phyloP scores from a whole-genome alignment of 108 stramenopile genomes.

The Cyclostephanos tholiformis region DNA sequence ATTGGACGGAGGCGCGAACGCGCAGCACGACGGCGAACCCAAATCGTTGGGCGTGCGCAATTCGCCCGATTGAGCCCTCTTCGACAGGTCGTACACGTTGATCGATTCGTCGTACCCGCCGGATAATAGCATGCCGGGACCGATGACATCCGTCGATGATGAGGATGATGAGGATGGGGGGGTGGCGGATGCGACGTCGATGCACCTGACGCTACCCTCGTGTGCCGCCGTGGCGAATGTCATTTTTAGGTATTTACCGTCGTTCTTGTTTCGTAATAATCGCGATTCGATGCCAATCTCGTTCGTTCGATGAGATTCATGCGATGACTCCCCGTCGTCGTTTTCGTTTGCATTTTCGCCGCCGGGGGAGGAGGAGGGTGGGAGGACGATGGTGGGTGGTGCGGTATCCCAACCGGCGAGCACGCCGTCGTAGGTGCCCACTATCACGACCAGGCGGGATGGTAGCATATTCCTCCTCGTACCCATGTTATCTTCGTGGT shows the following conservation, averaged over 20 bases:
- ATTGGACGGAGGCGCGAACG: conserved; percentile 74
- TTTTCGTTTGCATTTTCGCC: background rate
- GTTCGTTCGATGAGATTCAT: no score
- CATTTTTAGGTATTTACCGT: conserved; percentile 54
- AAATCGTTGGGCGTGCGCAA: conserved; percentile 75
- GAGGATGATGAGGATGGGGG: background rate
- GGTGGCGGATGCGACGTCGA: conserved; percentile 53
- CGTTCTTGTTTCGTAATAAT: conserved; percentile 24
- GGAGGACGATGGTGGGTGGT: no score
- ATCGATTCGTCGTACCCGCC: conserved; percentile 86
- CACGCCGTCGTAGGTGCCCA: conserved; percentile 90
- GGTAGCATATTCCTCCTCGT: no score
- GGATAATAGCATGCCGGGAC: conserved; percentile 72
- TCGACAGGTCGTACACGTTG: conserved; percentile 43
- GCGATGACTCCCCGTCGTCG: background rate
- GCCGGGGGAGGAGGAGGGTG: conserved; percentile 11
- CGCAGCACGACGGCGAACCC: conserved; percentile 76
- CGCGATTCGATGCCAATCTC: conserved; percentile 31
- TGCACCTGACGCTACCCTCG: conserved; percentile 72
- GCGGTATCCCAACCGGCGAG: conserved; percentile 86
- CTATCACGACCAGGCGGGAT: conserved; percentile 52
- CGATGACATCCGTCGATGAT: conserved; percentile 6
- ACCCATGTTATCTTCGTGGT: no score
- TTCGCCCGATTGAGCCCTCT: conserved; percentile 65
- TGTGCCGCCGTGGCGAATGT: conserved; percentile 83